Evolutionary conservation across 192 early-diverging fungal genomes (phyloP).

Genomic region (Coemansia sp.): DNA sequence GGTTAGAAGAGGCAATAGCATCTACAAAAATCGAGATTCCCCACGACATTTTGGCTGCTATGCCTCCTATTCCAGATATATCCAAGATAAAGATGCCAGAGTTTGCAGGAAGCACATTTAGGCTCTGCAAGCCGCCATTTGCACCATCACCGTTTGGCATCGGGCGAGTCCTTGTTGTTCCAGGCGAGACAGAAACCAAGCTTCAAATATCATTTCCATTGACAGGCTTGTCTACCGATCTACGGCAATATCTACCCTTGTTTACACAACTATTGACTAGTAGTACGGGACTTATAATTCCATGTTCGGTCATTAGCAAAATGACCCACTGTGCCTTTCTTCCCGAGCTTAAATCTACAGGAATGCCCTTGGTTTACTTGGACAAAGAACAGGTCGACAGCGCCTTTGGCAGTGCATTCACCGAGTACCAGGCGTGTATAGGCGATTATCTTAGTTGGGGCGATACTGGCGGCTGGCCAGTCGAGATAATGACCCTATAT

Average conservation of each 20-base stretch:
- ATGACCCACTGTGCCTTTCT: conserved; percentile 19
- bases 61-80: conserved; percentile 72
- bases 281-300: conserved; percentile 34
- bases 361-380: conserved; percentile 42
- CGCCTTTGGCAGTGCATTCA: conserved; percentile 16
- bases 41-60: conserved; percentile 56
- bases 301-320: conserved; percentile 17
- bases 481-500: conserved; percentile 49
- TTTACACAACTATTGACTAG: conserved; percentile 28
- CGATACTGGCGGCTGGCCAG: conserved; percentile 29
- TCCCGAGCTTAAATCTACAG: conserved; percentile 22
- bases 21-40: conserved; percentile 54
- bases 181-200: conserved; percentile 19
- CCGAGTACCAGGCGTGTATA: conserved; percentile 30
- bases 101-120: conserved; percentile 28
- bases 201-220: conserved; percentile 50
- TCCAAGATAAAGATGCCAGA: conserved; percentile 28
- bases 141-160: conserved; percentile 36
- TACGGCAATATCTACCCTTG: conserved; percentile 40
- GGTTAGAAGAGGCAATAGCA: conserved; percentile 46
- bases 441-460: conserved; percentile 25
- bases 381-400: conserved; percentile 37
- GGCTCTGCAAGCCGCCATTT: conserved; percentile 3
- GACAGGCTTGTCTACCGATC: conserved; percentile 27
- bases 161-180: conserved; percentile 34